phyloP scores from a whole-genome alignment of 2,329 filamentous ascomycete genomes.

The Blastomyces gilchristii region DNA sequence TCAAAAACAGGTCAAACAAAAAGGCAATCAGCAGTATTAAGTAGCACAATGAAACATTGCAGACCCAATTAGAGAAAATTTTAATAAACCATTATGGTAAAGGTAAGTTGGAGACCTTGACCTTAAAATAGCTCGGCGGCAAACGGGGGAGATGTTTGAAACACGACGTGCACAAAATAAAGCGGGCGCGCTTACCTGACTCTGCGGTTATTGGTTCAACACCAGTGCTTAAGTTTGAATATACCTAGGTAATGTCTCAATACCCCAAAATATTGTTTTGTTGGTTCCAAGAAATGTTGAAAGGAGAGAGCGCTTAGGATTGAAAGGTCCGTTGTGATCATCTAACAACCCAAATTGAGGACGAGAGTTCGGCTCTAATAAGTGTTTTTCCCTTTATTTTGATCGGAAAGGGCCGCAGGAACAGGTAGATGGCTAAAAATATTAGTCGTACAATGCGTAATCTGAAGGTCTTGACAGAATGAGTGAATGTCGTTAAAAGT shows the following conservation, averaged over 20 bases:
- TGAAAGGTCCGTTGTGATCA: not conserved
- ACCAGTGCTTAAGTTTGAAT: constrained; percentile 1
- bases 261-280: not conserved
- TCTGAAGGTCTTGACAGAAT: not conserved
- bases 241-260: not conserved
- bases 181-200: constrained; percentile 7
- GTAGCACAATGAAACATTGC: constrained; percentile 1
- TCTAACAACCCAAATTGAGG: not conserved
- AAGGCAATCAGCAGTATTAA: not conserved
- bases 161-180: not conserved
- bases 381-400: not conserved
- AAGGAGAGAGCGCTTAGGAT: not conserved
- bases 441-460: not conserved
- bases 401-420: not conserved
- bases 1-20: constrained; percentile 3
- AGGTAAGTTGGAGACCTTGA: not conserved
- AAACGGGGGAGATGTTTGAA: constrained; percentile 1
- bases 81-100: not conserved
- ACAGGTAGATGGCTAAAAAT: not conserved
- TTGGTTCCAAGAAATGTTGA: not conserved
- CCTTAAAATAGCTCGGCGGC: constrained; percentile 5
- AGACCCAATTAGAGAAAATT: constrained; percentile 1
- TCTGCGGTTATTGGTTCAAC: not conserved
- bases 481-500: not conserved
- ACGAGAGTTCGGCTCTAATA: not conserved